Conservation (phyloP, 2,329 filamentous ascomycete species). For the Trichothecium roseum region DNA sequence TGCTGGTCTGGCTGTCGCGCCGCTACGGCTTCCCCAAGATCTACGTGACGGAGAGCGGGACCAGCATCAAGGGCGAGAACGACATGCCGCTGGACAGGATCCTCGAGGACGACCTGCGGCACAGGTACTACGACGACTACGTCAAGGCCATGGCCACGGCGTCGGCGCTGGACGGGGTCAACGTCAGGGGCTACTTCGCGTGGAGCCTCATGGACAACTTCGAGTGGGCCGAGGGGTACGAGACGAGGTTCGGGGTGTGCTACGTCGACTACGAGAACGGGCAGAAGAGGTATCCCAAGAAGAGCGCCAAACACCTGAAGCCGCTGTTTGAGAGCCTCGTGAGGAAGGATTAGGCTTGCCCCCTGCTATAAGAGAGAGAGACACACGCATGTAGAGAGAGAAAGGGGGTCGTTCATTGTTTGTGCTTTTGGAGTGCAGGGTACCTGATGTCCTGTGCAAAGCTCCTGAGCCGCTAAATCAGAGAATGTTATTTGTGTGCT, state of each 20-base stretch:
- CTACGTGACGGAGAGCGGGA: conserved; percentile 85
- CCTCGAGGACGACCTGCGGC: conserved; percentile 72
- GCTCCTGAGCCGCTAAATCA: too few species aligned
- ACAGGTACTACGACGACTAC: conserved; percentile 69
- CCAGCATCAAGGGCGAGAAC: conserved; percentile 74
- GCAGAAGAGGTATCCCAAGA: conserved; percentile 74
- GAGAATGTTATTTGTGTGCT: too few species aligned
- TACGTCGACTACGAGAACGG: conserved; percentile 73
- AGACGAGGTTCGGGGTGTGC: conserved; percentile 75
- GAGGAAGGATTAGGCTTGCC: conserved; percentile 45
- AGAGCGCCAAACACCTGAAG: conserved; percentile 65
- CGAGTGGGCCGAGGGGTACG: conserved; percentile 86
- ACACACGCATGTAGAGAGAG: too few species aligned
- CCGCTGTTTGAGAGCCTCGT: conserved; percentile 63
- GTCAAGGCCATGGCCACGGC: conserved; percentile 68
- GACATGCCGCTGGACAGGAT: conserved; percentile 61
- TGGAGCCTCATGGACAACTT: conserved; percentile 90
- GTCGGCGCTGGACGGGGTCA: conserved; percentile 59
- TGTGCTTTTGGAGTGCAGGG: too few species aligned
- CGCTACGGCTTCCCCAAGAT: conserved; percentile 69
- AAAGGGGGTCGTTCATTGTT: too few species aligned
- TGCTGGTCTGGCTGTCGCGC: conserved; percentile 67
- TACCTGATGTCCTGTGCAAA: too few species aligned
- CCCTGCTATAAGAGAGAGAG: too few species aligned
- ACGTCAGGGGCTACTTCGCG: conserved; percentile 71